Evolutionary conservation across 805 yeast species (phyloP), one percentile per base, ranked within the genome.

Genomic region (Jamesozyma rosinii): DNA sequence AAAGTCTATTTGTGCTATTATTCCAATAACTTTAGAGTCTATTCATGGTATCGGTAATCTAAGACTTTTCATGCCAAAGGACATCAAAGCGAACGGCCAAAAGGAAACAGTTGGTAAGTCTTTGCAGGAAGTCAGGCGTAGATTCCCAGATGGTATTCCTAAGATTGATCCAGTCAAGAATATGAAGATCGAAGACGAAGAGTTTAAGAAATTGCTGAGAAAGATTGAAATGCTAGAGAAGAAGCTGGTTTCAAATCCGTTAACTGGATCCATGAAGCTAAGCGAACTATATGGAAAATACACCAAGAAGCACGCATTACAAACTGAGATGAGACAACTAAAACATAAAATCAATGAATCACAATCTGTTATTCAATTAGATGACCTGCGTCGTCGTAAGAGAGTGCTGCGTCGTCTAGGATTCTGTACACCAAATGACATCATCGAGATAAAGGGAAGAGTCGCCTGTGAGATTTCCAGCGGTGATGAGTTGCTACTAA

Each of bases 391-490:
- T 61, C 86, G 85, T 59, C 81, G 98, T 55, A 90, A 88, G 63
- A 75, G 97, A 55, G 97, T 94, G 1, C 69, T 92, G 53, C 79
- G 97, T 63, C 78, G 96, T 58, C 74, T 92, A 32, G 97, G 92
- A 0, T 92, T 92, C 67, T 81, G 89, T 34, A 81, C 94, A 2
- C 80, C 79, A 42, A 74, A 77, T 49, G 98, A 92, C 63, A 81
- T 92, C 48, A 94, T 92, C 49, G 97, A 92, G 62, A 72, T 92
- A 55, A 92, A 92, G 65, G 99, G 99, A 44, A 77, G 97, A 61
- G 97, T 92, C 44, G 97, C 96, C 0, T 90, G 97, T 65, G 97
- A 90, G 57, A 90, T 90, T 53, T 80, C 90, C 53, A 83, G 94
- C 19, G 97, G 96, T 46, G 78, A 74, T 52, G 95, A 87, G 64